These are phyloP conservation scores for Ascosphaera acerosa DNA, from an alignment of 2,329 filamentous ascomycete species.

Conservation along the genomic window DNA sequence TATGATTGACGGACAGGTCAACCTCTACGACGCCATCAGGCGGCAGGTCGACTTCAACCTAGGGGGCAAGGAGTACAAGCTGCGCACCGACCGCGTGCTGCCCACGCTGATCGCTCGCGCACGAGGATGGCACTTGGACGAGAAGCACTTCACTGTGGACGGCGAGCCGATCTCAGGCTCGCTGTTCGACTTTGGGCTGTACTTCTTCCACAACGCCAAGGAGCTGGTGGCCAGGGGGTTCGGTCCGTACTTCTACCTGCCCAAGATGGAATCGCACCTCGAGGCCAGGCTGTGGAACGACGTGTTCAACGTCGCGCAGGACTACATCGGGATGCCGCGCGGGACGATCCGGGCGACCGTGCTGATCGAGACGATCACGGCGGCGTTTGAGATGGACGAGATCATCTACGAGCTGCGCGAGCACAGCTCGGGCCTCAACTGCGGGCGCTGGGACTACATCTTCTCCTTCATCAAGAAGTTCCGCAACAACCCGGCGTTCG, in stretches of 20 bases:
- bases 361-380: conserved; percentile 90
- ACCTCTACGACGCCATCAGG: conserved; percentile 88
- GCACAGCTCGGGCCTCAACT: conserved; percentile 90
- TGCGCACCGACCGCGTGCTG: conserved; percentile 64
- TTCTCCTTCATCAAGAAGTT: conserved; percentile 99
- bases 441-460: conserved; percentile 98
- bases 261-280: conserved; percentile 94
- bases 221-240: conserved; percentile 62
- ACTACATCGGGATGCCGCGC: conserved; percentile 67
- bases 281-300: conserved; percentile 98
- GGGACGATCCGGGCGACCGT: conserved; percentile 90
- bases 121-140: conserved; percentile 90
- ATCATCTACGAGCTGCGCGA: conserved; percentile 98
- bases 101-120: conserved; percentile 87
- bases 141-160: conserved; percentile 93
- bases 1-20: conserved; percentile 96
- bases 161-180: conserved; percentile 80
- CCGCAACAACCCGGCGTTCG: conserved; percentile 78
- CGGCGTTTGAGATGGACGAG: conserved; percentile 99
- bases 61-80: conserved; percentile 88
- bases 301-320: conserved; percentile 84
- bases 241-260: conserved; percentile 93
- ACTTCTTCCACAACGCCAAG: conserved; percentile 95
- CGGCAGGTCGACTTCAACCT: conserved; percentile 91
- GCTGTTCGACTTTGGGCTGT: conserved; percentile 92